These are phyloP conservation scores for Actinidia arguta DNA, from an alignment of 179 eudicot species.

Conservation along the genomic window DNA sequence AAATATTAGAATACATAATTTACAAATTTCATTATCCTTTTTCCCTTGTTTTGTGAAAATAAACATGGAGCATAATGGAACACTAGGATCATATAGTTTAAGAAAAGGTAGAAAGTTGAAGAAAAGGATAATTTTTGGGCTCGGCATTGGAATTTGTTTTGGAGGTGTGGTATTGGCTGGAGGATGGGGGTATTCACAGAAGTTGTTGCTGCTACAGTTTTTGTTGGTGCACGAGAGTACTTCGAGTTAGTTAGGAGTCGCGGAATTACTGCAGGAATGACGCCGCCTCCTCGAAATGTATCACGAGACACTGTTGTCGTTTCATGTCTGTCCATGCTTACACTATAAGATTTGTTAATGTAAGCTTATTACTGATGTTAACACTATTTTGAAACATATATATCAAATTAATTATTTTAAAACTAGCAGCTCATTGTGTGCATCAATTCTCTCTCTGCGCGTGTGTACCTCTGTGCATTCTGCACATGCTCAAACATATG, in stretches of 20 bases:
- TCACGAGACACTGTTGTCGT: conserved; percentile 91
- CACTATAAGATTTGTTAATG: conserved; percentile 69
- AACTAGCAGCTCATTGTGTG: not conserved
- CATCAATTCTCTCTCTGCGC: not conserved
- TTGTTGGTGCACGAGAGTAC: conserved; percentile 84
- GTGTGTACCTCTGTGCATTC: not conserved
- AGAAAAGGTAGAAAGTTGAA: conserved; percentile 69
- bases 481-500: not conserved
- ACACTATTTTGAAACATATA: not conserved
- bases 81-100: no score
- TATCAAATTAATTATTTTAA: not conserved
- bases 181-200: conserved; percentile 91
- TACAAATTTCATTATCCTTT: no score
- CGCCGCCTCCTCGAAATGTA: conserved; percentile 93
- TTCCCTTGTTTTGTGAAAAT: no score
- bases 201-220: conserved; percentile 73
- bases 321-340: conserved; percentile 82
- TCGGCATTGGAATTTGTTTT: conserved; percentile 75
- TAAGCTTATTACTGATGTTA: not conserved
- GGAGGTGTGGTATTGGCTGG: conserved; percentile 90
- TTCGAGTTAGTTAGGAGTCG: conserved; percentile 94
- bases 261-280: conserved; percentile 92
- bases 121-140: conserved; percentile 81
- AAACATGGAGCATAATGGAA: no score
- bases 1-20: no score